These are phyloP conservation scores for Houttuynia cordata DNA, from an alignment of 164 flowering plant species.

Conservation along the genomic window DNA sequence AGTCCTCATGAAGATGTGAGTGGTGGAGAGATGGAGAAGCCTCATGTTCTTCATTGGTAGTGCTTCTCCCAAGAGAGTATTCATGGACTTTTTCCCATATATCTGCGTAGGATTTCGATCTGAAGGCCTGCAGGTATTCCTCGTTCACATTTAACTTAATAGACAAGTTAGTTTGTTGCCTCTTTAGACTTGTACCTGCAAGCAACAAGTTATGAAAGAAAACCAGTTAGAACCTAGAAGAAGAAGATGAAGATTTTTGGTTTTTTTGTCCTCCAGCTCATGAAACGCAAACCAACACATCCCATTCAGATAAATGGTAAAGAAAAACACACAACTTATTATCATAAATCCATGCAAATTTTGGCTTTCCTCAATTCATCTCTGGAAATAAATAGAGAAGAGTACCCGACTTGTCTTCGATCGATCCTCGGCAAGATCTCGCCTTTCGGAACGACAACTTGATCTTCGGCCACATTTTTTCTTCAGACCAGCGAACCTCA, in stretches of 20 bases:
- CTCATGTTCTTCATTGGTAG: background rate
- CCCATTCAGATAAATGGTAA: no score
- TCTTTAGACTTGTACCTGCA: slow-evolving; percentile 3
- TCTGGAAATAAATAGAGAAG: background rate
- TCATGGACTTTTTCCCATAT: slow-evolving; percentile 48
- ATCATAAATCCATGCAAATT: no score
- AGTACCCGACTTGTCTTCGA: background rate
- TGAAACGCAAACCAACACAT: no score
- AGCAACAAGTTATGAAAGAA: background rate
- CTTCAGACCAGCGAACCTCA: background rate
- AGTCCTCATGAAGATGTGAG: slow-evolving; percentile 14
- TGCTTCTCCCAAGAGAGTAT: slow-evolving; percentile 10
- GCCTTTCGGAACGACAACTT: background rate
- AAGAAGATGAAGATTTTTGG: background rate
- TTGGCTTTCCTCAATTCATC: no score
- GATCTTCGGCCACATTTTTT: background rate
- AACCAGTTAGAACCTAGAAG: background rate
- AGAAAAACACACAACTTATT: no score
- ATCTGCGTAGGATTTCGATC: slow-evolving; percentile 67
- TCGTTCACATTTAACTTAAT: slow-evolving; percentile 43
- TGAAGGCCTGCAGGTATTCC: slow-evolving; percentile 64
- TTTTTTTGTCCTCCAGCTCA: background rate
- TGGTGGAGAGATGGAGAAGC: slow-evolving; percentile 3
- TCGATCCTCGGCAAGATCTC: background rate
- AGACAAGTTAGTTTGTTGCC: slow-evolving; percentile 12